Percentiles rank a stretch among this genome's conserved stretches.
Evolutionary conservation across 2,329 filamentous ascomycete species (phyloP).

Genomic region (Fusarium sp.): DNA sequence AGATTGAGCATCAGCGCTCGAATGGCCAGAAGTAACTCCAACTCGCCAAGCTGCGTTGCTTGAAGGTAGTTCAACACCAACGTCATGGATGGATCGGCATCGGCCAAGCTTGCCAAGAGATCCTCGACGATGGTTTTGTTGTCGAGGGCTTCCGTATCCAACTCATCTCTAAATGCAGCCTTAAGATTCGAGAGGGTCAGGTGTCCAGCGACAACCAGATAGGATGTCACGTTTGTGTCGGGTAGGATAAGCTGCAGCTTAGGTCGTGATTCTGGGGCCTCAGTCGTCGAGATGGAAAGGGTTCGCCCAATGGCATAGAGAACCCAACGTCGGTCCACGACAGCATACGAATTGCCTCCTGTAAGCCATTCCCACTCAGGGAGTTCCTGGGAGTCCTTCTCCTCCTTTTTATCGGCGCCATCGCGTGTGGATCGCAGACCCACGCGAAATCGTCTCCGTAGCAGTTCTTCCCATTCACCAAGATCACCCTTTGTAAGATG

Average conservation of each 20-base stretch:
- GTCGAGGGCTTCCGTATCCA: slow-evolving; percentile 60
- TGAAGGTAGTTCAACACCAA: slow-evolving; percentile 75
- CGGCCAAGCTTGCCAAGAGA: slow-evolving; percentile 71
- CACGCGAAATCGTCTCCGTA: slow-evolving; percentile 65
- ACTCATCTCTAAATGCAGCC: slow-evolving; percentile 67
- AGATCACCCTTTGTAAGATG: slow-evolving; percentile 62
- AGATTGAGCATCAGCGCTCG: slow-evolving; percentile 77
- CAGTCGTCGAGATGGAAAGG: slow-evolving; percentile 64
- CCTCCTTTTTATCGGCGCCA: slow-evolving; percentile 40
- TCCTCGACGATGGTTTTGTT: slow-evolving; percentile 68
- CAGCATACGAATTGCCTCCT: slow-evolving; percentile 61
- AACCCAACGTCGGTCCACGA: slow-evolving; percentile 75
- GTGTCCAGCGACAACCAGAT: slow-evolving; percentile 71
- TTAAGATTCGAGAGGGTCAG: slow-evolving; percentile 71
- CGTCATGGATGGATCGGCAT: slow-evolving; percentile 77
- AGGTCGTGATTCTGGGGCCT: slow-evolving; percentile 56
- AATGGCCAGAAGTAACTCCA: slow-evolving; percentile 76
- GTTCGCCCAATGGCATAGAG: slow-evolving; percentile 73
- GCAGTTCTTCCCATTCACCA: slow-evolving; percentile 62
- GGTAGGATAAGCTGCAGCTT: slow-evolving; percentile 58
- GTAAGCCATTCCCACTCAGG: slow-evolving; percentile 67
- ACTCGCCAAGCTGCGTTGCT: slow-evolving; percentile 73
- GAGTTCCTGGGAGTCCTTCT: slow-evolving; percentile 46
- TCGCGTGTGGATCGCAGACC: slow-evolving; percentile 46
- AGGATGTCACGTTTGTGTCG: slow-evolving; percentile 68